Evolutionary conservation across 2,329 filamentous ascomycete species (phyloP).

Genomic region (Cladosporium sp.): DNA sequence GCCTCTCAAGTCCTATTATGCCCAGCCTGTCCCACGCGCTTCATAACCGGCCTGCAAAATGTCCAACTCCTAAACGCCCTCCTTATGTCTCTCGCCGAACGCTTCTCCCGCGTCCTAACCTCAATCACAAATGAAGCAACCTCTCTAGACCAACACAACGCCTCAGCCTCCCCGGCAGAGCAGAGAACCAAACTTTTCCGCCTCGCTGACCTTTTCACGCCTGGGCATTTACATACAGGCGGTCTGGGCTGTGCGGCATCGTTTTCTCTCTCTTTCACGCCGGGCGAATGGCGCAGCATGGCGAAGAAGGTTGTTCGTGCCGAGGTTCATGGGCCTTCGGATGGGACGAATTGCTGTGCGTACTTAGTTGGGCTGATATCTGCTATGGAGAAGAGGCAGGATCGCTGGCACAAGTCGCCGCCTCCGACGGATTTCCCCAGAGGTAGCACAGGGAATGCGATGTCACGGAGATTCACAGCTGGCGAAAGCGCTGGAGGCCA

Average conservation of each 20-base stretch:
- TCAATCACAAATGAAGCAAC: slow-evolving; percentile 43
- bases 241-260: slow-evolving; percentile 44
- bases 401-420: slow-evolving; percentile 40
- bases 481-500: slow-evolving; percentile 6
- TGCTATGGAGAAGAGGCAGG: slow-evolving; percentile 45
- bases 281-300: slow-evolving; percentile 45
- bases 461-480: slow-evolving; percentile 12
- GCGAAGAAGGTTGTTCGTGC: slow-evolving; percentile 48
- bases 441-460: slow-evolving; percentile 20
- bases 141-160: slow-evolving; percentile 25
- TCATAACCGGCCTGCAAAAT: slow-evolving; percentile 48
- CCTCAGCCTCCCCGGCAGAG: not conserved
- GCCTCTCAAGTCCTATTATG: slow-evolving; percentile 44
- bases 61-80: slow-evolving; percentile 44
- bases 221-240: slow-evolving; percentile 46
- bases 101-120: slow-evolving; percentile 43
- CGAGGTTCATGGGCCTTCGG: slow-evolving; percentile 42
- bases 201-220: slow-evolving; percentile 44
- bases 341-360: slow-evolving; percentile 30
- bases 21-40: slow-evolving; percentile 43
- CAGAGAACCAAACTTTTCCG: slow-evolving; percentile 40
- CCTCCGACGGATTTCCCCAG: slow-evolving; percentile 4
- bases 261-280: slow-evolving; percentile 46
- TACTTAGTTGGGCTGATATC: slow-evolving; percentile 40
- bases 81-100: slow-evolving; percentile 43